Percentiles rank a stretch among this genome's conserved stretches.
phyloP scores from a whole-genome alignment of 176 grass and related monocot species.

The Leersia perrieri region DNA sequence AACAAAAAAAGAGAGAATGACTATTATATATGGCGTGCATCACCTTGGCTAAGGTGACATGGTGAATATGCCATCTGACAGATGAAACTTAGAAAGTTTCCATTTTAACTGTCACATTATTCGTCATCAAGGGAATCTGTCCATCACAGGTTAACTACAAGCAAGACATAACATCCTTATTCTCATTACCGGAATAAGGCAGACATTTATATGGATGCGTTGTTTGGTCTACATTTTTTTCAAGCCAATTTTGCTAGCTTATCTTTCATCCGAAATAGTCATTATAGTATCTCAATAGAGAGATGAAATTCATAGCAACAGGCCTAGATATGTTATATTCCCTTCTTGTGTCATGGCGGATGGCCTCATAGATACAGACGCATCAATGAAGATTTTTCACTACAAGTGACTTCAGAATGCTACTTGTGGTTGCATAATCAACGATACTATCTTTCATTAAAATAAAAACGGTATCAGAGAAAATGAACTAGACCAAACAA shows the following conservation, averaged over 20 bases:
- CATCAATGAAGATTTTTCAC: background rate
- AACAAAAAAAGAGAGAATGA: background rate
- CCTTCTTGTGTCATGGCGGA: conserved; percentile 2
- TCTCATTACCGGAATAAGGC: background rate
- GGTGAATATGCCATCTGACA: background rate
- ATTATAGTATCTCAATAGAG: background rate
- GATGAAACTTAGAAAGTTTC: background rate
- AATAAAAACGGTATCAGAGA: background rate
- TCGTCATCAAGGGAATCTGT: background rate
- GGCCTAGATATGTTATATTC: background rate
- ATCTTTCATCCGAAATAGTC: background rate
- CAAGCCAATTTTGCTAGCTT: background rate
- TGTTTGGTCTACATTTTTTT: background rate
- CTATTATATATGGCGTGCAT: background rate
- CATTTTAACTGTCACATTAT: background rate
- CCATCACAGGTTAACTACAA: background rate
- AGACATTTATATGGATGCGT: background rate
- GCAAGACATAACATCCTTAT: background rate
- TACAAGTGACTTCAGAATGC: background rate
- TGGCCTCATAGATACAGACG: background rate
- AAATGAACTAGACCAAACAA: conserved; percentile 15
- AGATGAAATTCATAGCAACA: background rate
- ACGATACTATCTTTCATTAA: background rate
- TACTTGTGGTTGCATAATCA: conserved; percentile 1
- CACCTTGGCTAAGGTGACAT: conserved; percentile 2